A percentile compares a stretch with the other conserved stretches of the same genome.
Conservation (phyloP, 2,329 filamentous ascomycete species). For the Diaporthe ilicicola region DNA sequence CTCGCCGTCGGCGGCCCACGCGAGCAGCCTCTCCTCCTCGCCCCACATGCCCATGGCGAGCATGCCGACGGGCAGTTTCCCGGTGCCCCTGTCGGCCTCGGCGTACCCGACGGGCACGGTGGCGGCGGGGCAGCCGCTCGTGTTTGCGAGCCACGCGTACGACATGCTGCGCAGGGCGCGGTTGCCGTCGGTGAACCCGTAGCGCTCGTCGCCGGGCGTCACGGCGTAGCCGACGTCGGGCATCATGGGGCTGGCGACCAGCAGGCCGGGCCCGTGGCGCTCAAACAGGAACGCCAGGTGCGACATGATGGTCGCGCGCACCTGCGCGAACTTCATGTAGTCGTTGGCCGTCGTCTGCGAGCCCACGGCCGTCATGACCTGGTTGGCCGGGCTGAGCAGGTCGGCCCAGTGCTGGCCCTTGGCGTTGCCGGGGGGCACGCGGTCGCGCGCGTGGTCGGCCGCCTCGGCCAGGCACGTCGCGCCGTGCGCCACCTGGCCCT, state of each 20-base stretch:
- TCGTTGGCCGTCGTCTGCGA: constrained; percentile 73
- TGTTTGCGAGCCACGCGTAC: constrained; percentile 87
- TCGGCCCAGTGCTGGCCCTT: constrained; percentile 59
- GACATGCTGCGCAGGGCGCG: constrained; percentile 80
- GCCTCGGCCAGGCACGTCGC: constrained; percentile 81
- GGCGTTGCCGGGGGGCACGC: constrained; percentile 33
- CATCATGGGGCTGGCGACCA: constrained; percentile 82
- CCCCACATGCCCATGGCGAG: constrained; percentile 75
- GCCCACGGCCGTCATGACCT: constrained; percentile 73
- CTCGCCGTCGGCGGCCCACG: constrained; percentile 67
- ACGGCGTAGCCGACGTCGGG: constrained; percentile 80
- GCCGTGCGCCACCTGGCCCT: constrained; percentile 80
- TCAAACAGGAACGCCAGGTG: constrained; percentile 78
- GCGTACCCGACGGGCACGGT: constrained; percentile 79
- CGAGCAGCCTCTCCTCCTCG: constrained; percentile 67
- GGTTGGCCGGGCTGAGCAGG: constrained; percentile 72
- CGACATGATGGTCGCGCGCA: constrained; percentile 80
- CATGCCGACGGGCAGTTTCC: constrained; percentile 67
- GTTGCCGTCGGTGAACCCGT: constrained; percentile 81
- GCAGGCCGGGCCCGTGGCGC: constrained; percentile 71
- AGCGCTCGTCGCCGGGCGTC: constrained; percentile 62
- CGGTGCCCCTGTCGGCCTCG: constrained; percentile 62
- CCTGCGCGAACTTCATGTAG: constrained; percentile 74
- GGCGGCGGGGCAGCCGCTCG: constrained; percentile 79
- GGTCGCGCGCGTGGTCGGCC: constrained; percentile 53